Evolutionary conservation across 306 rosid species (phyloP), one percentile per base, ranked within the genome.

Genomic region (Inga leiocalycina): DNA sequence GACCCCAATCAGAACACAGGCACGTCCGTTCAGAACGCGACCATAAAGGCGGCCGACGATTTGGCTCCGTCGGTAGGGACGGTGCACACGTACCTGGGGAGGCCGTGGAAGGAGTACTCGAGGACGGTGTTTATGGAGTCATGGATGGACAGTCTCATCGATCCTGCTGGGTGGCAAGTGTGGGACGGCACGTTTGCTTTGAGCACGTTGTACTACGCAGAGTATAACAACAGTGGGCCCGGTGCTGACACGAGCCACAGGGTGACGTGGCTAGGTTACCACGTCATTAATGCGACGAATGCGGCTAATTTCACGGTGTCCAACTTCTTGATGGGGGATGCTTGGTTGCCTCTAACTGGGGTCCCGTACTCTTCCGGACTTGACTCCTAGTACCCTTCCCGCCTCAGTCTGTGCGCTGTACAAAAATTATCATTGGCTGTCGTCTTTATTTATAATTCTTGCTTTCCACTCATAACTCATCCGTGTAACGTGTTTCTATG

Each of bases 101-200:
- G 98, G 75, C 98, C 97, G 0, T 94, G 98, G 98, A 92, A 93
- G 88, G 67, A 85, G 44, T 94, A 89, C 59, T 91, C 97, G 2
- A 64, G 88, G 81, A 94, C 98, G 3, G 86, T 94, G 12, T 84
- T 48, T 27, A 88, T 92, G 97, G 91, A 90, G 27, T 83, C 89
- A 2, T 89, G 65, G 46, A 89, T 91, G 84, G 93, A 87, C 14
- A 76, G 71, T n/a, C 76, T 88, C 27, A 89, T 94, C 4, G 72
- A 90, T 41, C 71, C 91, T 3, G 82, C 79, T 12, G 98, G 98
- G 37, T 94, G 97, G 98, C 85, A 66, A 1, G 97, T 76, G 30
- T 94, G 98, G 98, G 75, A 74, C 67, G 96, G 94, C 15, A 75
- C 75, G 8, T 90, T 90, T 73, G 96, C 94, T 0, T 77, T 92